phyloP scores from a whole-genome alignment of 78 protist genomes.

The Tieghemostelium lacteum region DNA sequence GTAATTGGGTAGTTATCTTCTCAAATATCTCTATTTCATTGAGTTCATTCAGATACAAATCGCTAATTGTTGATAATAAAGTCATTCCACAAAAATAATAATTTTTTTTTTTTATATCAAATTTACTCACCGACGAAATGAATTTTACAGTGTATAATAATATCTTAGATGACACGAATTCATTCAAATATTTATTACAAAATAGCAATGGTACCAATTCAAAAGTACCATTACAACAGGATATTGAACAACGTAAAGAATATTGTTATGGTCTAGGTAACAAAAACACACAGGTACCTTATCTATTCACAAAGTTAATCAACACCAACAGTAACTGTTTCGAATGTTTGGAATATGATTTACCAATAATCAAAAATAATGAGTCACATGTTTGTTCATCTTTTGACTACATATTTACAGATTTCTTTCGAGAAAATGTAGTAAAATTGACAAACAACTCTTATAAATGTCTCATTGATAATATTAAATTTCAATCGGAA shows the following conservation, averaged over 20 bases:
- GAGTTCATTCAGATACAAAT: too few relatives aligned
- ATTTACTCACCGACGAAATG: too few relatives aligned
- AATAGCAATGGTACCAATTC: too few relatives aligned
- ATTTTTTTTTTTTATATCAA: too few relatives aligned
- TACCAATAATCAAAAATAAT: constrained; percentile 61
- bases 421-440: constrained; percentile 55
- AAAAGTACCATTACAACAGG: constrained; percentile 20
- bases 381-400: constrained; percentile 47
- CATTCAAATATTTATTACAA: too few relatives aligned
- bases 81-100: too few relatives aligned
- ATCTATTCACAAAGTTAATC: constrained; percentile 19
- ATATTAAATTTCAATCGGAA: constrained; percentile 5
- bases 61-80: too few relatives aligned
- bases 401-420: constrained; percentile 75
- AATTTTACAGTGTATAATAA: too few relatives aligned
- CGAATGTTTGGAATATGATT: constrained; percentile 66
- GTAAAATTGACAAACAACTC: constrained; percentile 15
- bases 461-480: constrained; percentile 56
- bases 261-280: constrained; percentile 72
- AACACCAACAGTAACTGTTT: constrained; percentile 53
- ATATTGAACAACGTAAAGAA: constrained; percentile 4
- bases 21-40: too few relatives aligned
- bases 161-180: too few relatives aligned
- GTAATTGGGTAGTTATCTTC: too few relatives aligned
- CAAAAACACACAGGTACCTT: constrained; percentile 45